Evolutionary conservation across 163 green algal species (phyloP), one percentile per base, ranked within the genome.

Genomic region (Volvox carteri): DNA sequence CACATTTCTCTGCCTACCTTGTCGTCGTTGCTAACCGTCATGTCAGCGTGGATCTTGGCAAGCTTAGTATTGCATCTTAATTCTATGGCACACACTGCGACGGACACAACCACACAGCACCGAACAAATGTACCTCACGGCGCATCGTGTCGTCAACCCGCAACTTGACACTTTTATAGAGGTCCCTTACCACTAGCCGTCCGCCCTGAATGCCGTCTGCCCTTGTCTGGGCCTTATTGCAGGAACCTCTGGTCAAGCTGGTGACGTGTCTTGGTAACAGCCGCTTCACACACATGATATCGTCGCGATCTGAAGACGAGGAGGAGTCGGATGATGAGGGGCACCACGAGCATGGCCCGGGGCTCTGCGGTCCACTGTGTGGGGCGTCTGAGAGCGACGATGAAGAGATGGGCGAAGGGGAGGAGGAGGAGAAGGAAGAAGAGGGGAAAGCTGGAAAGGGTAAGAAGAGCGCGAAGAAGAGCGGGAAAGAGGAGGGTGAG

Each of bases 211-310:
- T n/a, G n/a, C n/a, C n/a, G n/a, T n/a, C n/a, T n/a, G n/a, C n/a
- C n/a, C n/a, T n/a, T n/a, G n/a, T n/a, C n/a, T n/a, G n/a, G n/a
- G n/a, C n/a, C n/a, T n/a, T n/a, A n/a, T 65, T 23, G 1, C 50
- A 92, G 85, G 84, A 86, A 35, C 76, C 84, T 25, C 85, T 91
- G 16, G 89, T 96, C 52, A 93, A 94, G 87, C 83, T 97, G 86
- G 56, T 93, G 33, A 96, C 87, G 70, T 95, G 93, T 78, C 86
- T 97, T 74, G 33, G 74, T 37, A 97, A 97, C 78, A 96, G 78
- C 78, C 58, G 78, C 41, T 84, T 88, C 35, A 74, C 41, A 6
- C 94, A 96, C 93, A 97, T 97, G 94, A 93, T 97, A 73, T 79
- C 72, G 0, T 60, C 48, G 1, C 78, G 65, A 0, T 87, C 86